A percentile compares a stretch with the other conserved stretches of the same genome.
Evolutionary conservation across 2,329 filamentous ascomycete genomes (phyloP).

Genomic region (Dothidotthia symphoricarpi): DNA sequence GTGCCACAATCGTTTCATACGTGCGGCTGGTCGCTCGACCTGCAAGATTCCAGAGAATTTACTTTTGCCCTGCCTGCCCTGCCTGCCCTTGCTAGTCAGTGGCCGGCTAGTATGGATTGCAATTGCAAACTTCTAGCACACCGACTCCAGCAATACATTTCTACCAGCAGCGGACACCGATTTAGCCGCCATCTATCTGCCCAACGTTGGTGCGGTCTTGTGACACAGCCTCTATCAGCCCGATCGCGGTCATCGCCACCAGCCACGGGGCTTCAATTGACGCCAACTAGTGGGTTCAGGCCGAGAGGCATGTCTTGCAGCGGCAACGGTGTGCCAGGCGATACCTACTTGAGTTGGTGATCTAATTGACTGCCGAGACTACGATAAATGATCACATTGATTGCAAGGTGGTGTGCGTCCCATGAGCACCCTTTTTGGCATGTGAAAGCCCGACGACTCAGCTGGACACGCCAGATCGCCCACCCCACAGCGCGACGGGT

Average conservation of each 20-base stretch:
- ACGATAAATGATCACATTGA: conserved; percentile 18
- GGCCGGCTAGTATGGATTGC: conserved; percentile 11
- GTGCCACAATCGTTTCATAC: conserved; percentile 6
- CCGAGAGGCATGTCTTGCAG: conserved; percentile 35
- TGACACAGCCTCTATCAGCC: conserved; percentile 26
- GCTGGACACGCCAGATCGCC: conserved; percentile 24
- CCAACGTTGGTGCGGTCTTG: conserved; percentile 27
- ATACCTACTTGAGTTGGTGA: conserved; percentile 19
- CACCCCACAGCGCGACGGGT: conserved; percentile 9
- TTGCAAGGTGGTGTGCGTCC: conserved; percentile 6
- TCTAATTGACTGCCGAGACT: conserved; percentile 19
- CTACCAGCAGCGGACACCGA: conserved; percentile 20
- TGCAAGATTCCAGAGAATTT: conserved; percentile 12
- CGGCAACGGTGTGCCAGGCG: conserved; percentile 21
- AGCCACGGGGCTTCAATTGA: conserved; percentile 32
- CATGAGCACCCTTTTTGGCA: conserved; percentile 18
- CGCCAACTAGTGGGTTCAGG: conserved; percentile 23
- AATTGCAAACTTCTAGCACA: conserved; percentile 14
- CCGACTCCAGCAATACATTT: conserved; percentile 6
- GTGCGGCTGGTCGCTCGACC: conserved; percentile 9
- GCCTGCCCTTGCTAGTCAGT: conserved; percentile 14
- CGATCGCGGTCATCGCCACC: conserved; percentile 23
- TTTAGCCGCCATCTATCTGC: conserved; percentile 27
- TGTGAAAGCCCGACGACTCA: conserved; percentile 31
- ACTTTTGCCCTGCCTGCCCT: conserved; percentile 18